Conservation (phyloP, 1,139 yeast species). For the Tardiomyces depauwii region DNA sequence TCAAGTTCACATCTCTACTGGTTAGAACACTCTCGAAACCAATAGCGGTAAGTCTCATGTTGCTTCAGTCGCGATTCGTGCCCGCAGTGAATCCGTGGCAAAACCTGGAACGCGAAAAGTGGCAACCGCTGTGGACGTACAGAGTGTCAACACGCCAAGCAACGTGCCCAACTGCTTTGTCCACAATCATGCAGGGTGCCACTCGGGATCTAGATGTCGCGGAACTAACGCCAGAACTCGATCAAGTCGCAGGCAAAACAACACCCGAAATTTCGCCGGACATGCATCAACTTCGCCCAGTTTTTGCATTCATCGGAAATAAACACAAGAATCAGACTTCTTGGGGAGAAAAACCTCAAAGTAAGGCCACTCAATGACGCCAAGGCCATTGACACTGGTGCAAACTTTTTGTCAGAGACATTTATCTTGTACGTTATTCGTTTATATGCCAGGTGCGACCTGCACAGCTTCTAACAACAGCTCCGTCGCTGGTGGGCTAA, state of each 20-base stretch:
- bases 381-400: conserved; percentile 77
- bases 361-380: conserved; percentile 76
- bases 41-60: conserved; percentile 41
- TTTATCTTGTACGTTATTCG: conserved; percentile 40
- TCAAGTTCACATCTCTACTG: conserved; percentile 63
- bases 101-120: no score
- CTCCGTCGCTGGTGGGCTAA: conserved; percentile 64
- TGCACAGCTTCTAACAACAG: no score
- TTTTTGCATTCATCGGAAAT: conserved; percentile 58
- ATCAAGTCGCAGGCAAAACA: conserved; percentile 70
- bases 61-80: no score
- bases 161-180: no score
- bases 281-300: conserved; percentile 69
- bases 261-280: conserved; percentile 49
- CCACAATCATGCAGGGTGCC: no score
- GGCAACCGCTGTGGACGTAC: no score
- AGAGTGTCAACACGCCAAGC: no score
- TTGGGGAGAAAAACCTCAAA: conserved; percentile 45
- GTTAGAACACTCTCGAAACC: conserved; percentile 78
- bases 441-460: conserved; percentile 2
- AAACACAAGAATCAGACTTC: conserved; percentile 46
- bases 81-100: no score
- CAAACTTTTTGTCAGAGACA: conserved; percentile 64
- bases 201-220: no score
- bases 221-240: conserved; percentile 27